A percentile compares a stretch with the other conserved stretches of the same genome.
Conservation (phyloP, 352 stramenopile genomes). For the Blastocystis sp. region DNA sequence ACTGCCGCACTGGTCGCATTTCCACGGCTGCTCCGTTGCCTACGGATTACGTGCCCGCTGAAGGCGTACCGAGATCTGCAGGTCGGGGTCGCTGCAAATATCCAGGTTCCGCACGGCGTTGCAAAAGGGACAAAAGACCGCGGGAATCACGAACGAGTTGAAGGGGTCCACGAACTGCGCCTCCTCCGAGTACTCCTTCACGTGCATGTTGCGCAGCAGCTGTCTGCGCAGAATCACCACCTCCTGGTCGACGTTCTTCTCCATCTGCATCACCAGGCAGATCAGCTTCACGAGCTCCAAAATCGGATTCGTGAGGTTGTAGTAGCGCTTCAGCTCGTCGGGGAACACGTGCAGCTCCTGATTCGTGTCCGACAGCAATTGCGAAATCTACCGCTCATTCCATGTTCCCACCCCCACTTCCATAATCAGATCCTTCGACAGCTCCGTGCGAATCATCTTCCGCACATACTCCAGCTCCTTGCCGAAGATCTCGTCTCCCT, state of each 20-base stretch:
- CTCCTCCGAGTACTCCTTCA: slow-evolving; percentile 84
- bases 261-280: slow-evolving; percentile 88
- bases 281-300: slow-evolving; percentile 97
- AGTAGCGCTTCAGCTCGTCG: slow-evolving; percentile 11
- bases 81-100: slow-evolving; percentile 89
- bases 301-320: slow-evolving; percentile 80
- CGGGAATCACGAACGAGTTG: slow-evolving; percentile 90
- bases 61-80: slow-evolving; percentile 80
- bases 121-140: slow-evolving; percentile 94
- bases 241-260: slow-evolving; percentile 87
- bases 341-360: slow-evolving; percentile 32
- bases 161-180: slow-evolving; percentile 91
- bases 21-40: slow-evolving; percentile 58
- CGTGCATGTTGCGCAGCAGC: slow-evolving; percentile 81
- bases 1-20: slow-evolving; percentile 67
- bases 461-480: slow-evolving; percentile 80
- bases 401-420: slow-evolving; percentile 76
- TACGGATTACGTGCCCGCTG: background rate
- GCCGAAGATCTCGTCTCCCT: slow-evolving; percentile 77
- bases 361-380: background rate
- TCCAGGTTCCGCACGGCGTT: slow-evolving; percentile 93
- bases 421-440: slow-evolving; percentile 83
- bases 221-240: slow-evolving; percentile 76
- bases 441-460: slow-evolving; percentile 81
- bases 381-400: slow-evolving; percentile 19